Evolutionary conservation across 1,284 basidiomycete species (phyloP), one percentile per base, ranked within the genome.

Genomic region (Sporisorium iseilematis-ciliati): DNA sequence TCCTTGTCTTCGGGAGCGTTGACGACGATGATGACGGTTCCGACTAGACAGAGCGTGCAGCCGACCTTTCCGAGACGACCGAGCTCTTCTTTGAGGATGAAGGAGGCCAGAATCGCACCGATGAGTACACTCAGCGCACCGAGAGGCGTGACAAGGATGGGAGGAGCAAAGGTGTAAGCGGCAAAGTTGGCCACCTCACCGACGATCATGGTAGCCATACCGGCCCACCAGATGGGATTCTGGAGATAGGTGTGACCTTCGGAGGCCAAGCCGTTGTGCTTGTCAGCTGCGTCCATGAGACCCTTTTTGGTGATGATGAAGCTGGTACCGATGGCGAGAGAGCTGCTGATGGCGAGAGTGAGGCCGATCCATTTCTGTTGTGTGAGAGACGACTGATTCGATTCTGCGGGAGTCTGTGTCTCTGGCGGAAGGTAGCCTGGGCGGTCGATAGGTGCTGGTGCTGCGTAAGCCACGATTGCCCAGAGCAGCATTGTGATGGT

Each of bases 141-240:
- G 14, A 99, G 88, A 6, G 96, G 96, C 0, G 96, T 98, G 43
- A 99, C 95, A 58, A 99, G 89, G 81, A 98, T 97, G 75, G 96
- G 94, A 61, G 96, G 96, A 0, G 96, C 96, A 83, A 98, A 99
- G 0, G 94, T 94, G 86, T 99, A 99, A 4, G 97, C 97, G 7
- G 96, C 94, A 87, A 99, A 99, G 87, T 99, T 99, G 78, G 94
- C 95, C 63, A 97, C 95, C 45, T 82, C 83, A 48, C 83, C 83
- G 33, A 85, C 82, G 50, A 85, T 80, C 83, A 85, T 89, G 18
- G 93, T 96, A 35, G 91, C 88, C 89, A 98, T 97, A 50, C 96
- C 96, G 4, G 92, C 92, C 97, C 96, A 99, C 96, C 97, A 99
- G 80, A 97, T 92, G 33, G 94, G 93, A 87, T 94, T 99, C 78